These are phyloP conservation scores for Ambrosia artemisiifolia DNA, from an alignment of 129 eudicot genomes.

Conservation along the genomic window DNA sequence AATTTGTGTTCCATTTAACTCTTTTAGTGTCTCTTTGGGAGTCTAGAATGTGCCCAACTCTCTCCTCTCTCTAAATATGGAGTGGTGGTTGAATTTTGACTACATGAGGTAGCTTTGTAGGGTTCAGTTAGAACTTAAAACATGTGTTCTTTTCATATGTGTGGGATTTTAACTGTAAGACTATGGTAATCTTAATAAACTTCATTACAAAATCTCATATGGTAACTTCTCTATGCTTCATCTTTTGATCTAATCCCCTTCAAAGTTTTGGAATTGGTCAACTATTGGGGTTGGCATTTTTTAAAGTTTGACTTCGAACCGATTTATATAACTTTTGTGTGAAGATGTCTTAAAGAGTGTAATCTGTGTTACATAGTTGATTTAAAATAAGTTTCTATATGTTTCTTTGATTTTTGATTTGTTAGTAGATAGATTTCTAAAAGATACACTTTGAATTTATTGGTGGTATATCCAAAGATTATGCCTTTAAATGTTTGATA, in stretches of 20 bases:
- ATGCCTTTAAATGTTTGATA: too few relatives aligned
- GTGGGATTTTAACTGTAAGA: slow-evolving; percentile 29
- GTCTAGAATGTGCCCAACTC: slow-evolving; percentile 32
- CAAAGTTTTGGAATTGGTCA: slow-evolving; percentile 4
- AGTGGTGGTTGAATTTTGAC: slow-evolving; percentile 80
- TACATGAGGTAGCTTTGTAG: slow-evolving; percentile 44
- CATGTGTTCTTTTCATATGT: slow-evolving; percentile 32
- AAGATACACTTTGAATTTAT: too few relatives aligned
- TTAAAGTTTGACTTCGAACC: neutral
- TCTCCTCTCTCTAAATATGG: slow-evolving; percentile 43
- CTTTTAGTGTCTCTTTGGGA: slow-evolving; percentile 27
- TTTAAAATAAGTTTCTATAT: too few relatives aligned
- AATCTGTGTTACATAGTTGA: neutral
- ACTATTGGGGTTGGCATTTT: neutral
- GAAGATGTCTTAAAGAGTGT: neutral
- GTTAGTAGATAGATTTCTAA: too few relatives aligned
- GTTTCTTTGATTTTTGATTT: too few relatives aligned
- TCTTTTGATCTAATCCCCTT: neutral
- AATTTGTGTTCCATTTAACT: slow-evolving; percentile 28
- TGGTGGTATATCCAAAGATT: too few relatives aligned
- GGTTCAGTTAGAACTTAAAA: slow-evolving; percentile 28
- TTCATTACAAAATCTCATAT: slow-evolving; percentile 24
- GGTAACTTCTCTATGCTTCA: neutral
- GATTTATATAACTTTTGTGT: neutral
- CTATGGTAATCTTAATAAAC: slow-evolving; percentile 50